Evolutionary conservation across 306 rosid genomes (phyloP), one percentile per base, ranked within the genome.

Genomic region (Malus fusca): DNA sequence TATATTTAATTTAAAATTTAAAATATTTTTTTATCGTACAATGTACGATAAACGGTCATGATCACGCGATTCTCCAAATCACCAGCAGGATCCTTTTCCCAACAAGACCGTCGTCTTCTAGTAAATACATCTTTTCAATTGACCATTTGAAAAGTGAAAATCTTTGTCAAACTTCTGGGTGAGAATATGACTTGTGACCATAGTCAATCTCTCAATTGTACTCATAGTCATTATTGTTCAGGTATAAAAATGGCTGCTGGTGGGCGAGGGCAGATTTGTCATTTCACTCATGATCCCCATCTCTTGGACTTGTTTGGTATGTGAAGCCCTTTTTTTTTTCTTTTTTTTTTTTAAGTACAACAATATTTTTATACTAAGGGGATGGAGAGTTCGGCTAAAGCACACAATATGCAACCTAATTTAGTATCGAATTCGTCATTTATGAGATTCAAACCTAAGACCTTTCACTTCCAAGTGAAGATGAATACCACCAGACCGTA

Each of bases 301-400:
- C 42, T 30, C 5, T 1, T 4, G 30, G 15, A 12, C 66, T 61
- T 12, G 35, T 26, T 26, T 25, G 37, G 66, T 61, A 14, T 6
- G 66, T 60, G n/a, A 15, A 4, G 8, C 17, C 17, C 5, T 31
- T 31, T 31, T 31, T 31, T 31, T 25, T 6, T 4, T 14, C 4
- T 3, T 3, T 14, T 17, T 12, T 17, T 12, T 13, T 18, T 18
- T 10, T 0, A 14, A 46, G 0, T 46, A 1, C 1, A 14, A 46
- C 0, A 0, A 37, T 7, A 37, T 7, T 37, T 37, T 6, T 37
- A 37, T 5, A 35, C 2, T 35, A 35, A 35, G 2, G 0, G 1
- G 0, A 6, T 1, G 0, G 0, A 0, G 0, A 1, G 0, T 35
- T 7, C 0, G 9, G 2, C 0, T 35, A 35, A 35, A 0, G 0